Conservation (phyloP, 306 rosid species). For the Arachis hypogaea region DNA sequence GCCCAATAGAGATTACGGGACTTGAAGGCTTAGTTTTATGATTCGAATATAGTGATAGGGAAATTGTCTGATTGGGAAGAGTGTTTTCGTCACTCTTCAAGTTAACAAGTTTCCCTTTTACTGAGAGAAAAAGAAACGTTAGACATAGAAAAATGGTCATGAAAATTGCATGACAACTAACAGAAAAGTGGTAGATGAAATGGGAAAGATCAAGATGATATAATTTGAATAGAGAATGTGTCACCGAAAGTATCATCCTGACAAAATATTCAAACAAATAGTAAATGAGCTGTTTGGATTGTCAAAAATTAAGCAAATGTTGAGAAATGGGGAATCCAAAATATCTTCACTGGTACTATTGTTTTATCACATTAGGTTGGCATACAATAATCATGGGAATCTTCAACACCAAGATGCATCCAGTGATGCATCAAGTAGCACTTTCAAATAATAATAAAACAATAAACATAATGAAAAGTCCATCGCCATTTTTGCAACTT, state of each 20-base stretch:
- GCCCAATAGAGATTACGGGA: background rate
- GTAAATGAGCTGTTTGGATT: constrained; percentile 5
- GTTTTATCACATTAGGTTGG: constrained; percentile 6
- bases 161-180: background rate
- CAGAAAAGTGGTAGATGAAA: background rate
- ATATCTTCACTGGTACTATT: background rate
- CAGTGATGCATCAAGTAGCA: constrained; percentile 20
- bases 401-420: background rate
- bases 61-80: constrained; percentile 5
- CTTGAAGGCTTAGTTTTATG: constrained; percentile 15
- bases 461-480: constrained; percentile 21
- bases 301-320: constrained; percentile 19
- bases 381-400: background rate
- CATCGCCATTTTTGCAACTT: constrained; percentile 8
- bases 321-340: background rate
- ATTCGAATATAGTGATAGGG: constrained; percentile 2
- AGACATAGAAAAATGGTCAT: constrained; percentile 7
- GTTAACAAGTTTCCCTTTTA: constrained; percentile 2
- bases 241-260: background rate
- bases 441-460: constrained; percentile 12
- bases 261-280: background rate
- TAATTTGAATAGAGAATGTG: constrained; percentile 1
- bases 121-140: background rate
- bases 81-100: background rate
- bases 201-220: background rate